A percentile compares a stretch with the other conserved stretches of the same genome.
phyloP scores from a whole-genome alignment of 805 yeast genomes.

The Martiniozyma abietophila region DNA sequence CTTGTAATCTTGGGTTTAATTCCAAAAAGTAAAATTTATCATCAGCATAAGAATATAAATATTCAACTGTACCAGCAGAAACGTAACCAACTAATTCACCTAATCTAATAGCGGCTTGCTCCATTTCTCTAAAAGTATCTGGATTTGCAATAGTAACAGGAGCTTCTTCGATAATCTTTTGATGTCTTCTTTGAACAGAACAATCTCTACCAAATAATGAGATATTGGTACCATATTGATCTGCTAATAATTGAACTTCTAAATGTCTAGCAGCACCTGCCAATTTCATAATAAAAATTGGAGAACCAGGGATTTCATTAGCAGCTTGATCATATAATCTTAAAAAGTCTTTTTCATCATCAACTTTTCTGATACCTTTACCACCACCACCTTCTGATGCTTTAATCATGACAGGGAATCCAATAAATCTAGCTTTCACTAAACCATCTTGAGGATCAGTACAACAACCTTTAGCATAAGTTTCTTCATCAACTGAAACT shows the following conservation, averaged over 20 bases:
- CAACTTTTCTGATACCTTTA: constrained; percentile 98
- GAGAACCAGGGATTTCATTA: constrained; percentile 97
- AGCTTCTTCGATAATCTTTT: constrained; percentile 97
- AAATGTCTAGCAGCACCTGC: constrained; percentile 97
- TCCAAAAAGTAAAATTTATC: constrained; percentile 94
- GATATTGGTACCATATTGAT: constrained; percentile 96
- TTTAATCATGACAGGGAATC: constrained; percentile 98
- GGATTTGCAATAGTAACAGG: constrained; percentile 92
- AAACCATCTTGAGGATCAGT: constrained; percentile 82
- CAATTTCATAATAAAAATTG: constrained; percentile 93
- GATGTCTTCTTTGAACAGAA: constrained; percentile 99
- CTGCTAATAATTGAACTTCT: constrained; percentile 96
- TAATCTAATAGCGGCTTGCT: constrained; percentile 92
- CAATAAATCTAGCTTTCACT: constrained; percentile 73
- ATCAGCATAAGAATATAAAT: constrained; percentile 87
- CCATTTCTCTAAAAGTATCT: constrained; percentile 86
- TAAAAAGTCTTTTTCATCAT: constrained; percentile 66
- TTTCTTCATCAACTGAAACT: constrained; percentile 80
- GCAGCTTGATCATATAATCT: constrained; percentile 86
- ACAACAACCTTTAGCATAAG: constrained; percentile 86
- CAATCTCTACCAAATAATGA: constrained; percentile 98
- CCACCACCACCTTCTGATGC: constrained; percentile 99
- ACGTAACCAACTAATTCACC: constrained; percentile 97
- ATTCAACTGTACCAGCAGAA: constrained; percentile 98
- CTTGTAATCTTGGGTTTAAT: constrained; percentile 97